Percentiles rank a stretch among this genome's conserved stretches.
These are phyloP conservation scores for Oidiodendron maius DNA, from an alignment of 495 filamentous ascomycete genomes.

Conservation along the genomic window DNA sequence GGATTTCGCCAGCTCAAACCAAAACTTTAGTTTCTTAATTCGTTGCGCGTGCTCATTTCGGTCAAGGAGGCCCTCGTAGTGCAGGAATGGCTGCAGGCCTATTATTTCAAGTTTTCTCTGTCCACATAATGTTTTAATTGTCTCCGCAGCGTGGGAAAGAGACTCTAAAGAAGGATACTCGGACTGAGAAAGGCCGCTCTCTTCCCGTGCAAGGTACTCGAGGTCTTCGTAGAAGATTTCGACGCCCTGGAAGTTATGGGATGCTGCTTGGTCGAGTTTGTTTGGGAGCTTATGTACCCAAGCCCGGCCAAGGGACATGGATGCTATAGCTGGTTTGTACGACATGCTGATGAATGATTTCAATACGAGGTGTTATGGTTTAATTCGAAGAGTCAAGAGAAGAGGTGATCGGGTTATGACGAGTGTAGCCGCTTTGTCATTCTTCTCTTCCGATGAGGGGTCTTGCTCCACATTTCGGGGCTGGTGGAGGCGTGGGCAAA, in stretches of 20 bases:
- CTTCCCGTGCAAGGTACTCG: constrained; percentile 44
- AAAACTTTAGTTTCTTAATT: constrained; percentile 58
- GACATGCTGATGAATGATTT: constrained; percentile 6
- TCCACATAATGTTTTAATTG: constrained; percentile 49
- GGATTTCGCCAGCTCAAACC: constrained; percentile 60
- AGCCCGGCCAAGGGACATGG: constrained; percentile 26
- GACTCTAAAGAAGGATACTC: constrained; percentile 26
- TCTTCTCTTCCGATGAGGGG: no score
- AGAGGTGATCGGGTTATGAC: no score
- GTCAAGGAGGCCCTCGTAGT: constrained; percentile 72
- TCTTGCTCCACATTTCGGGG: no score
- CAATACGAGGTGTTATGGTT: no score
- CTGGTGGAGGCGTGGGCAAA: no score
- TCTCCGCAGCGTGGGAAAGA: constrained; percentile 49
- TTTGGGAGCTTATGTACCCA: constrained; percentile 50
- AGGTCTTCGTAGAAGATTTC: constrained; percentile 81
- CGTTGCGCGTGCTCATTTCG: constrained; percentile 49
- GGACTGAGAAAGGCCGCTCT: constrained; percentile 21
- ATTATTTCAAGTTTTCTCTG: constrained; percentile 54
- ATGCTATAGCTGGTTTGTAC: constrained; percentile 15
- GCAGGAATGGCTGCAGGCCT: constrained; percentile 72
- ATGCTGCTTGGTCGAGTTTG: constrained; percentile 61
- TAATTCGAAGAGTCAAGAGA: no score
- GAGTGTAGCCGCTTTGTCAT: no score
- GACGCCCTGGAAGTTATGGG: constrained; percentile 61